Base-by-base conservation (phyloP, 2,329 filamentous ascomycete genomes). In the Pseudogymnoascus sp. region DNA sequence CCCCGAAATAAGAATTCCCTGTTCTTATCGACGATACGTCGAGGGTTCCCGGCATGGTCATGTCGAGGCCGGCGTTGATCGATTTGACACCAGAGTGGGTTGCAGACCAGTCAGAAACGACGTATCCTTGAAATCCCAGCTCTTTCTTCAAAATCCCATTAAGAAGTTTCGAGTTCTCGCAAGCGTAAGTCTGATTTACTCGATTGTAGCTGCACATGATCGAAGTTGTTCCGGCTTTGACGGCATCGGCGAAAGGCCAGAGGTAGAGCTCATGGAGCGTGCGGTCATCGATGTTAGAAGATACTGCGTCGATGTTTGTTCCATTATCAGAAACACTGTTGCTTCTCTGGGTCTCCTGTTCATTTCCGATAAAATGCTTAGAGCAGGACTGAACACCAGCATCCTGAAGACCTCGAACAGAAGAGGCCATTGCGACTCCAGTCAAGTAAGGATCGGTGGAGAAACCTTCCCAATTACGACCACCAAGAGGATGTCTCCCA, bases 121-220 rank as follows among this genome's bases (percentile, higher is more conserved):
- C 75, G 63, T 77, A 80, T 2, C 78, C 78, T 61, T 79, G 76
- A 67, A 83, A 84, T 0, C 78, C 80, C 1, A 83, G 73, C 65
- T 84, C 80, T 0, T 75, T 74, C 64, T 82, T 83, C 14, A 84
- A 70, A 2, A 83, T 66, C 0, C 74, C 76, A 50, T 79, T 81
- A 2, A 82, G 69, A 0, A 75, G 66, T 62, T 78, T 69, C 16
- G 75, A 75, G 66, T 79, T 82, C 65, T 82, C 76, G 65, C 81
- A 83, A 3, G 78, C 75, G 65, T 78, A 81, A 0, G 75, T 77
- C 22, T 76, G 73, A 63, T 83, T 82, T 65, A 84, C 60, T 61
- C 75, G 71, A 70, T 90, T 88, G 69, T 96, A 95, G 1, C 86
- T 84, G 73, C 90, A 91, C 91, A 96, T 95, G 62, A 95, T 78